Evolutionary conservation across 495 filamentous ascomycete species (phyloP).

Genomic region (Massariosphaeria phaeospora): DNA sequence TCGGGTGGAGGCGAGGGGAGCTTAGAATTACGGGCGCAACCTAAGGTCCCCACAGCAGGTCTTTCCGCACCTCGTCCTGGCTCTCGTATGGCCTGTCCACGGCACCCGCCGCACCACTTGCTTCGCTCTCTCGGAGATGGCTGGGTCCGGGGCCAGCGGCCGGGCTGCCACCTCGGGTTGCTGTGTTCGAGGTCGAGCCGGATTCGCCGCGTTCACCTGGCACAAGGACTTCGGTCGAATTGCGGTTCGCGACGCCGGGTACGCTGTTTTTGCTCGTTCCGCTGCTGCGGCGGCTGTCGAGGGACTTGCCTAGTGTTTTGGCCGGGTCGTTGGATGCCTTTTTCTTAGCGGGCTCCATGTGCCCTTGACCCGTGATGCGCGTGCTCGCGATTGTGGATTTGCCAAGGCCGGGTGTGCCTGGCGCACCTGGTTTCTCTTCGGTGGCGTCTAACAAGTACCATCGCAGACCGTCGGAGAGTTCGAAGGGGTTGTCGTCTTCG

Average conservation of each 20-base stretch:
- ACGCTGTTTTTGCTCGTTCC: slow-evolving; percentile 65
- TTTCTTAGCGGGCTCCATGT: slow-evolving; percentile 54
- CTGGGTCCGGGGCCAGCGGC: slow-evolving; percentile 19
- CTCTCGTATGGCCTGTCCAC: slow-evolving; percentile 18
- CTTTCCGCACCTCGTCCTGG: slow-evolving; percentile 41
- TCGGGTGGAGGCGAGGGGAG: neutral
- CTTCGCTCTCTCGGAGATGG: slow-evolving; percentile 16
- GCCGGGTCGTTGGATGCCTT: slow-evolving; percentile 63
- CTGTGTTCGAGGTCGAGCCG: slow-evolving; percentile 10
- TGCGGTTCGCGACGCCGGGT: slow-evolving; percentile 36
- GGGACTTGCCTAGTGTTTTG: slow-evolving; percentile 74
- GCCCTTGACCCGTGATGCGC: slow-evolving; percentile 77
- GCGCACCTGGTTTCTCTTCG: slow-evolving; percentile 94
- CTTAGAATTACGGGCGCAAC: slow-evolving; percentile 9
- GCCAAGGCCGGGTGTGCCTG: slow-evolving; percentile 78
- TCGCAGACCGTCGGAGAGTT: slow-evolving; percentile 87
- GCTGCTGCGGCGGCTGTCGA: slow-evolving; percentile 86
- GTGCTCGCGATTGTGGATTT: slow-evolving; percentile 89
- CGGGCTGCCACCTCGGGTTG: slow-evolving; percentile 19
- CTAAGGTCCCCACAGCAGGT: slow-evolving; percentile 42
- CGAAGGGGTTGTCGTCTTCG: slow-evolving; percentile 98
- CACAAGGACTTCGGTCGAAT: slow-evolving; percentile 30
- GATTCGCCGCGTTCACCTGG: slow-evolving; percentile 6
- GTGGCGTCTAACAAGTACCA: slow-evolving; percentile 94
- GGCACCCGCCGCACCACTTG: neutral